phyloP scores from a whole-genome alignment of 2,329 filamentous ascomycete genomes.

The Penicillium sp. region DNA sequence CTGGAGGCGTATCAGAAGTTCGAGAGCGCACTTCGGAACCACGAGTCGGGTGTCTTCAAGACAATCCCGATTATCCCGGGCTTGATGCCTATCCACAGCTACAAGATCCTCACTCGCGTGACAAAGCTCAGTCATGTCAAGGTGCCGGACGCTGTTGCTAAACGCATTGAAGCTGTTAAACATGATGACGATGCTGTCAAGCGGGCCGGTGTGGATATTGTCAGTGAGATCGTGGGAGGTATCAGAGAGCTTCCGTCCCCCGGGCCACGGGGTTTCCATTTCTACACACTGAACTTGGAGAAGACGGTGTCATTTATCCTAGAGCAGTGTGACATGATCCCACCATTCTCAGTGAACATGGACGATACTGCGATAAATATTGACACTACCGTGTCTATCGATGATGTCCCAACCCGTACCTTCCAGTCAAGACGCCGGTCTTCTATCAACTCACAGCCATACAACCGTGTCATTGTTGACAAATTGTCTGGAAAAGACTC shows the following conservation, averaged over 20 bases:
- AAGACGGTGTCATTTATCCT: constrained; percentile 94
- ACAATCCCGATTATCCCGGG: constrained; percentile 88
- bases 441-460: constrained; percentile 78
- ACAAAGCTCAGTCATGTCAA: constrained; percentile 91
- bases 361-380: constrained; percentile 46
- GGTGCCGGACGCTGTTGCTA: constrained; percentile 70
- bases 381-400: constrained; percentile 24
- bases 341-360: constrained; percentile 50
- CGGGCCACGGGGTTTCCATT: constrained; percentile 81
- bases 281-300: constrained; percentile 95
- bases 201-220: constrained; percentile 57
- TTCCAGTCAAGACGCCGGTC: constrained; percentile 59
- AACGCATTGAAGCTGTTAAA: constrained; percentile 54
- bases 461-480: constrained; percentile 83
- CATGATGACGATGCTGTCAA: constrained; percentile 51
- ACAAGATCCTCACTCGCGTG: constrained; percentile 90
- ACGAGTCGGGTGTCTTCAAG: constrained; percentile 83
- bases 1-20: constrained; percentile 78
- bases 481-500: constrained; percentile 43
- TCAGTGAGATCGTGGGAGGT: constrained; percentile 79
- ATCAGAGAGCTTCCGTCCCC: constrained; percentile 65
- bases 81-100: constrained; percentile 96
- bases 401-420: constrained; percentile 32
- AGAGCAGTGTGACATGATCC: constrained; percentile 81
- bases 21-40: constrained; percentile 72